Evolutionary conservation across 305 asterid species (phyloP).

Genomic region (Nicotiana rustica): DNA sequence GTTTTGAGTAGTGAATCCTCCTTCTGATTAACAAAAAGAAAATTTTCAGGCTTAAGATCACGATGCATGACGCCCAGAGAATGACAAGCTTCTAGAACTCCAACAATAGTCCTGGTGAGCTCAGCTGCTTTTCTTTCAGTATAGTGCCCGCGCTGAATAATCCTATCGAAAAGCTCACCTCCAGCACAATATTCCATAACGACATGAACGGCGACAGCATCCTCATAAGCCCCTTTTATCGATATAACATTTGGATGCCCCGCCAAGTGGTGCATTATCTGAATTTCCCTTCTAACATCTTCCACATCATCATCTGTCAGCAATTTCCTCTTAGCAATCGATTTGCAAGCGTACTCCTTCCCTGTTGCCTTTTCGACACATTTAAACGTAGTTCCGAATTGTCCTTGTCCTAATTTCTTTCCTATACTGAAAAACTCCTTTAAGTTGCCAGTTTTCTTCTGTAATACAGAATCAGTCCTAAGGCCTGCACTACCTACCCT

Average conservation of each 20-base stretch:
- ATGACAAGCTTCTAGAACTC: slow-evolving; percentile 83
- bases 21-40: slow-evolving; percentile 66
- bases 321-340: slow-evolving; percentile 79
- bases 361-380: slow-evolving; percentile 66
- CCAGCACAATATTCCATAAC: slow-evolving; percentile 78
- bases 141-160: slow-evolving; percentile 72
- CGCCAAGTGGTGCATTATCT: slow-evolving; percentile 78
- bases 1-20: slow-evolving; percentile 77
- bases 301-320: slow-evolving; percentile 76
- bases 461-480: slow-evolving; percentile 61
- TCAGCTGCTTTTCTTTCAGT: slow-evolving; percentile 81
- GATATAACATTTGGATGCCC: slow-evolving; percentile 82
- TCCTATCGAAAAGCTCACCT: slow-evolving; percentile 80
- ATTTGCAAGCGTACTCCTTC: slow-evolving; percentile 71
- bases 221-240: slow-evolving; percentile 78
- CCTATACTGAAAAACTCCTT: slow-evolving; percentile 69
- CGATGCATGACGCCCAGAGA: slow-evolving; percentile 86
- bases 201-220: slow-evolving; percentile 69
- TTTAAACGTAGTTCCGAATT: slow-evolving; percentile 71
- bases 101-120: slow-evolving; percentile 77
- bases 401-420: slow-evolving; percentile 82
- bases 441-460: slow-evolving; percentile 63
- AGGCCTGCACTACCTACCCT: slow-evolving; percentile 78
- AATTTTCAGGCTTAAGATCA: slow-evolving; percentile 81
- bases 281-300: slow-evolving; percentile 83